These are phyloP conservation scores for Pseudomicrostroma phylloplanum DNA, from an alignment of 1,284 basidiomycete species.

Conservation along the genomic window DNA sequence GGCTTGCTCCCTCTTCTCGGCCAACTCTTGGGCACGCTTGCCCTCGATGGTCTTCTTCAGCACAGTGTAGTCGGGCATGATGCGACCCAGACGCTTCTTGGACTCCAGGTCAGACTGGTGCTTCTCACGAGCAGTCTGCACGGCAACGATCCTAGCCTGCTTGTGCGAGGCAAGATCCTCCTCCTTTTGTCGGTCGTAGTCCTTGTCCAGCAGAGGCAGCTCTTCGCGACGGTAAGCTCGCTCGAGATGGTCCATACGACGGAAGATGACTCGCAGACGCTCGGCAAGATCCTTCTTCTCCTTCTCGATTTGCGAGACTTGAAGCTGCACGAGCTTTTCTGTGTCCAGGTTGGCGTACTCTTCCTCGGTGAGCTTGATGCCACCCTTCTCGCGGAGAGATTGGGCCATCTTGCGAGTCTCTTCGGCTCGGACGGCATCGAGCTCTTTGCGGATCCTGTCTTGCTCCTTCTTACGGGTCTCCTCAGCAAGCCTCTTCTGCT, in stretches of 20 bases:
- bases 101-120: slow-evolving; percentile 69
- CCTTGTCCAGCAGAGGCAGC: slow-evolving; percentile 72
- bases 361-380: slow-evolving; percentile 75
- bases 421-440: slow-evolving; percentile 72
- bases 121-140: slow-evolving; percentile 61
- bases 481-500: slow-evolving; percentile 64
- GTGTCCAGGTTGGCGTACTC: slow-evolving; percentile 77
- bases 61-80: slow-evolving; percentile 68
- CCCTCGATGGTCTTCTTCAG: slow-evolving; percentile 61
- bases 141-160: slow-evolving; percentile 52
- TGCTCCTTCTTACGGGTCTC: slow-evolving; percentile 67
- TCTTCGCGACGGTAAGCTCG: slow-evolving; percentile 94
- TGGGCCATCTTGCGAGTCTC: slow-evolving; percentile 87
- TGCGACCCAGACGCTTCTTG: slow-evolving; percentile 70
- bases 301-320: slow-evolving; percentile 72
- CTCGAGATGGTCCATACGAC: slow-evolving; percentile 91
- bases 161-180: slow-evolving; percentile 65
- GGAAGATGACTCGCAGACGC: slow-evolving; percentile 73
- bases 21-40: slow-evolving; percentile 67
- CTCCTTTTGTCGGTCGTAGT: slow-evolving; percentile 76
- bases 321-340: slow-evolving; percentile 78
- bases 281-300: slow-evolving; percentile 86
- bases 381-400: slow-evolving; percentile 74
- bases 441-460: slow-evolving; percentile 72
- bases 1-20: slow-evolving; percentile 61